A percentile compares a stretch with the other conserved stretches of the same genome.
Evolutionary conservation across 1,139 yeast genomes (phyloP).

Genomic region (Magnusiomyces magnusii): DNA sequence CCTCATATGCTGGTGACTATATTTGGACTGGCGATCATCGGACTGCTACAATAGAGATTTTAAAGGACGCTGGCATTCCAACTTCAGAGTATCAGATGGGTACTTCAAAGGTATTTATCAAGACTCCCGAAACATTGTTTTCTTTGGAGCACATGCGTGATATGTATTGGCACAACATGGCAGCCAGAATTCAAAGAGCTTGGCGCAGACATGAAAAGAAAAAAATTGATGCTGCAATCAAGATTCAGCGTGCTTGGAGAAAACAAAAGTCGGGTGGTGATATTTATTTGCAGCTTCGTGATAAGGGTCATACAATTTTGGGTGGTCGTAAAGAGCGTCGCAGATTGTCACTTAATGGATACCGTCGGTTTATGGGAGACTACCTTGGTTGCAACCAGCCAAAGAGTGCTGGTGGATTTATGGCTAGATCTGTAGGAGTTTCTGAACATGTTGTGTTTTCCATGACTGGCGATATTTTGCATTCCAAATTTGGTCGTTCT

Average conservation of each 20-base stretch:
- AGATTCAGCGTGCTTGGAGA: constrained; percentile 81
- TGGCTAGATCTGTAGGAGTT: constrained; percentile 54
- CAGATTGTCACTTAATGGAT: constrained; percentile 77
- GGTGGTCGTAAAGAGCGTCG: constrained; percentile 85
- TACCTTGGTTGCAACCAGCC: constrained; percentile 77
- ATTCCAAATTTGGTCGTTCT: constrained; percentile 88
- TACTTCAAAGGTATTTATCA: constrained; percentile 88
- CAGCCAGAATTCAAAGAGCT: constrained; percentile 94
- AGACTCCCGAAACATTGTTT: constrained; percentile 94
- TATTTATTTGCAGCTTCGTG: constrained; percentile 61
- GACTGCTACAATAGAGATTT: constrained; percentile 72
- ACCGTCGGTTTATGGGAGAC: constrained; percentile 91
- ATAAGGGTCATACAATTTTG: constrained; percentile 64
- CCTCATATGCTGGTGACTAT: constrained; percentile 98
- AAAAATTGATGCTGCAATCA: constrained; percentile 80
- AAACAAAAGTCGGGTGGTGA: constrained; percentile 65
- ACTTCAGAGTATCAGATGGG: constrained; percentile 83
- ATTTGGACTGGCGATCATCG: constrained; percentile 88
- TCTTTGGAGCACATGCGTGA: constrained; percentile 97
- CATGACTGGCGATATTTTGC: constrained; percentile 68
- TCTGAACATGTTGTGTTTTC: constrained; percentile 71
- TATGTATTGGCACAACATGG: constrained; percentile 97
- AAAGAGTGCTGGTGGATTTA: constrained; percentile 64
- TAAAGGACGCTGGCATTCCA: constrained; percentile 76
- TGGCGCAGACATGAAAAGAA: constrained; percentile 81